A percentile compares a stretch with the other conserved stretches of the same genome.
phyloP scores from a whole-genome alignment of 73 alveolate species.

The Paramecium tetraurelia region DNA sequence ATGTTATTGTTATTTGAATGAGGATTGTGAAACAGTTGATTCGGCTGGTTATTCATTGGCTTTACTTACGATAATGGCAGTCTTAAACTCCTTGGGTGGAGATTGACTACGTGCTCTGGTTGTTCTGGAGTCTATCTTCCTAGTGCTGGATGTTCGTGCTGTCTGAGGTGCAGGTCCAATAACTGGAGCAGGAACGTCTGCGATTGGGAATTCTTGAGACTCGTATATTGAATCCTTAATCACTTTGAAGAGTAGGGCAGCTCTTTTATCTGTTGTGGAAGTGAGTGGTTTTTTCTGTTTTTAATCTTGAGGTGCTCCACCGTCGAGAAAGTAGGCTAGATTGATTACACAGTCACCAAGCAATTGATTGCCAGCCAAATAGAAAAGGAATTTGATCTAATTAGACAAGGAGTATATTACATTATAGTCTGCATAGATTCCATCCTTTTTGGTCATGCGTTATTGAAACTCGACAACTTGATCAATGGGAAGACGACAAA shows the following conservation, averaged over 20 bases:
- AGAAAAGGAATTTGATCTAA: slow-evolving; percentile 31
- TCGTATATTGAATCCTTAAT: background rate
- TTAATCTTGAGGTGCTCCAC: background rate
- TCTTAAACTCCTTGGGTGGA: background rate
- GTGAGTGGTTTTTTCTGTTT: slow-evolving; percentile 10
- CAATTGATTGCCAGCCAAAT: background rate
- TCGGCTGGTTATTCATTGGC: background rate
- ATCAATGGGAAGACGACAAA: background rate
- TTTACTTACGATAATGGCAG: background rate
- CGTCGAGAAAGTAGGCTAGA: background rate
- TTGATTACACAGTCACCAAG: slow-evolving; percentile 28
- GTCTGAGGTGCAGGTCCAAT: background rate
- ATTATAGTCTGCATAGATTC: background rate
- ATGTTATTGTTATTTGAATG: background rate
- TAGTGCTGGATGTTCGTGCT: background rate
- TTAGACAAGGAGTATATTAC: background rate
- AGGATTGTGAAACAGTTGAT: background rate
- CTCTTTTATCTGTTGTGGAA: slow-evolving; percentile 18
- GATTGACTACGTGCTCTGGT: slow-evolving; percentile 22
- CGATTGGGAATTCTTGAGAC: background rate
- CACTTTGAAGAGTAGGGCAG: slow-evolving; percentile 1
- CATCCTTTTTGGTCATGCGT: background rate
- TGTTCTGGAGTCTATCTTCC: background rate
- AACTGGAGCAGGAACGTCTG: background rate
- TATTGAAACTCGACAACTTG: background rate